Base-by-base conservation (phyloP, 108 stramenopile species). In the Fragilaria crotonensis region DNA sequence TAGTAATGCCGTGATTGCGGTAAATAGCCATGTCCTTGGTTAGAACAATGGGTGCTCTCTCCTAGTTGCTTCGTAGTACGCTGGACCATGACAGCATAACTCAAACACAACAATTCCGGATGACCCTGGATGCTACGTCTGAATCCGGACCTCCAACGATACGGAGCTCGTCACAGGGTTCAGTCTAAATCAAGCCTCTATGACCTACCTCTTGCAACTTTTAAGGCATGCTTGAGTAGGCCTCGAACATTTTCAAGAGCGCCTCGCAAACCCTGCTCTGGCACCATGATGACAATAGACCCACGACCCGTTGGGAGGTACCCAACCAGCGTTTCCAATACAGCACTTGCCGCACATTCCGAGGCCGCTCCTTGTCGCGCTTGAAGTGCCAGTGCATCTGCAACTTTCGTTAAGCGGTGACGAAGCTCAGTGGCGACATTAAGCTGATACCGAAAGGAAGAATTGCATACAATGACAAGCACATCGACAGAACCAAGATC, bases 251-350 rank as follows among this genome's bases (percentile, higher is more conserved):
- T 67, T 0, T 28, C 26, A 11, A 83, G 70, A 44, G 77, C 83
- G n/a, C 79, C 81, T 14, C 53, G 56, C 5, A 84, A 32, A 21
- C 87, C 87, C 32, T 17, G 54, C 33, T 80, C 83, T 0, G 80
- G 68, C 17, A 83, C 52, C 20, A 60, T 66, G 47, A 84, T 50
- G 3, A 88, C 31, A 57, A 84, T 71, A 4, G 78, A 57, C 30
- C 81, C 75, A 11, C 63, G 20, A 7, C 58, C 53, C 18, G 33
- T 44, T 7, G 36, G 14, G 7, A 41, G 36, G 60, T 67, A 79
- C 25, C 88, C 87, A 25, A 79, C 81, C 25, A 80, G 71, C 14
- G 70, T 58, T 69, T 85, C 88, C 57, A 82, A 89, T 20, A 85
- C 27, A 7, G 82, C 88, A 29, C 79, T 60, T 30, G 55, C 32